Evolutionary conservation across 306 rosid genomes (phyloP), one percentile per base, ranked within the genome.

Genomic region (Pyrus betulifolia): DNA sequence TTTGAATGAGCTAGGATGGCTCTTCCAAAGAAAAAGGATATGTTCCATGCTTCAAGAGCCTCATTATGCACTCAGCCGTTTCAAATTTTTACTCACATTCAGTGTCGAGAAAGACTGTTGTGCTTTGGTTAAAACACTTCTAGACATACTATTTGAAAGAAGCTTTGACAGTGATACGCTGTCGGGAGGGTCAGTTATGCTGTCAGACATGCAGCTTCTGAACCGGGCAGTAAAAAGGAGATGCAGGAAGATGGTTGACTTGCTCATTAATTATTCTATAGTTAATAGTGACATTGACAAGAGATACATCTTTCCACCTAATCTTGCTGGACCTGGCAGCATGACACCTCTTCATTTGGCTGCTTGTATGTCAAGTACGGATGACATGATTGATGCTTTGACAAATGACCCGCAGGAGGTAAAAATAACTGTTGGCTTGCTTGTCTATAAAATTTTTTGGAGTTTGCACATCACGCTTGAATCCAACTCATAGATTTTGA

Each of bases 291-390:
- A 84, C 81, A 76, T 71, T 70, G 86, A 73, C 68, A 81, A 77
- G 78, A 87, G 74, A 66, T 91, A 84, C 81, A 71, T 91, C 71
- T 93, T 93, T 75, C 93, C 87, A 21, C 98, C 98, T 1, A 93
- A 89, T 88, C 78, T 83, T 79, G 85, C 73, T 75, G 96, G 96
- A 61, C 93, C 96, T 66, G 96, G 88, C 80, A 89, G 96, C 45
- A 70, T 93, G 81, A 89, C 98, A 19, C 97, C 98, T 59, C 88
- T 93, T 68, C 98, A 93, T 85, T 82, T 93, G 89, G 98, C 98
- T 72, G 98, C 97, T 66, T 87, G 87, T 72, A 89, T 88, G 71
- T 76, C 89, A 2, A 82, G 78, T 79, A 84, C 92, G 25, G 93
- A 91, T 68, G 89, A 87, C 76, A 31, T 91, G 49, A 69, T 93